Base-by-base conservation (phyloP, 352 stramenopile genomes). In the Pseudoperonospora humuli region DNA sequence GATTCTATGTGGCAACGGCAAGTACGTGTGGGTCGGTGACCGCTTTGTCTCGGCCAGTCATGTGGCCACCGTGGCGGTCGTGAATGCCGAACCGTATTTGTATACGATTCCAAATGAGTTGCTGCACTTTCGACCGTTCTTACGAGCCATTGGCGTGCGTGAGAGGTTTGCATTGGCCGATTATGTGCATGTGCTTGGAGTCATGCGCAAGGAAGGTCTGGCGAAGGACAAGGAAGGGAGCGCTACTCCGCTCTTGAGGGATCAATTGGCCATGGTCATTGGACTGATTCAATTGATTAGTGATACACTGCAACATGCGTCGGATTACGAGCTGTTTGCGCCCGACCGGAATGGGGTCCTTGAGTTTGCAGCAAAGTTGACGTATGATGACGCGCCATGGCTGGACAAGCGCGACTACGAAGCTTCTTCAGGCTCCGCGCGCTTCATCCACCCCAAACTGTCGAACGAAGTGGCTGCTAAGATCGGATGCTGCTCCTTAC, bases 401-500 rank as follows among this genome's bases (percentile, higher is more conserved):
- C 35, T 88, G 20, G 50, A 82, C 44, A 71, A 75, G 33, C 45
- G 46, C n/a, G 57, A 77, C 14, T 57, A 61, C 14, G 57, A 73
- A 8, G 52, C 37, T 2, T 54, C 49, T 17, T 51, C 66, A 11
- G 51, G 29, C n/a, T 33, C 41, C 3, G 45, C 69, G 5, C 58
- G 53, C 25, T 77, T 88, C 50, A 57, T 88, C 39, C 76, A 88
- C 35, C 65, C 74, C 8, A 84, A 88, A 50, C 76, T 88, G 18
- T 86, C 76, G 14, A 86, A 88, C 25, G 70, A 83, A 55, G 76
- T 88, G 7, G 76, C 69, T 37, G 46, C 59, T 39, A 84, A 81
- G 59, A 64, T 85, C 36, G 76, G 76, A 15, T 75, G 54, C 26
- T 70, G 71, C 19, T 86, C 76, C 2, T 56, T 86, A 19, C 54